Evolutionary conservation across 2,329 filamentous ascomycete genomes (phyloP), one percentile per base, ranked within the genome.

Genomic region (Neophaeococcomyces aloes): DNA sequence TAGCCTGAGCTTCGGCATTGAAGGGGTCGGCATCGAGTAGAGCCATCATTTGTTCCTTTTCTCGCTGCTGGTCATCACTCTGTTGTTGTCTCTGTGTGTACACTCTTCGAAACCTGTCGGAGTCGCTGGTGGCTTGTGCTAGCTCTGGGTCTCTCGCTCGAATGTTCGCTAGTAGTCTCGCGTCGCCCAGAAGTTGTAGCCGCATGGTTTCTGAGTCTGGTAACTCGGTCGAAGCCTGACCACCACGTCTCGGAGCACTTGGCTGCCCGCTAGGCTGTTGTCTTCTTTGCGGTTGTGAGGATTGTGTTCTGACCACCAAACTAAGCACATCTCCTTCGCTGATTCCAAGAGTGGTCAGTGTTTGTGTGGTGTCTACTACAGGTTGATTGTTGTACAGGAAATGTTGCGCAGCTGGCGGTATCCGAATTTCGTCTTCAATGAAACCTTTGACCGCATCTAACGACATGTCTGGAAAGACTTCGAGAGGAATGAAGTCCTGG

Each of bases 1-100:
- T 86, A 36, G 75, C 75, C 65, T 98, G 91, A 7, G 88, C 86
- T 52, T 95, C 88, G 19, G 86, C 69, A 59, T 98, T 89, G 66
- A 96, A 95, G 1, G 89, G 88, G 57, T 98, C 91, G 7, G 87
- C 83, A 61, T 96, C 95, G 48, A 96, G 71, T 57, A 83, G 74
- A 49, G 81, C 80, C 55, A 95, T 88, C 61, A 89, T 80, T 42
- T 84, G 79, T 61, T 88, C 79, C 47, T 89, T 82, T 61, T 88
- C 81, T 21, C 75, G 72, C 48, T 88, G 81, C 45, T 81, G 76
- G 45, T 83, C 75, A 39, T 79, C 75, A 57, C 93, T 83, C 45
- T 79, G 73, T 46, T 81, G 74, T 52, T 81, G 75, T 61, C 81
- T 79, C 47, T 78, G 72, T 42, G 74, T 67, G 58, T 84, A 82